Conservation (phyloP, 2,329 filamentous ascomycete genomes). For the Beauveria sp. region DNA sequence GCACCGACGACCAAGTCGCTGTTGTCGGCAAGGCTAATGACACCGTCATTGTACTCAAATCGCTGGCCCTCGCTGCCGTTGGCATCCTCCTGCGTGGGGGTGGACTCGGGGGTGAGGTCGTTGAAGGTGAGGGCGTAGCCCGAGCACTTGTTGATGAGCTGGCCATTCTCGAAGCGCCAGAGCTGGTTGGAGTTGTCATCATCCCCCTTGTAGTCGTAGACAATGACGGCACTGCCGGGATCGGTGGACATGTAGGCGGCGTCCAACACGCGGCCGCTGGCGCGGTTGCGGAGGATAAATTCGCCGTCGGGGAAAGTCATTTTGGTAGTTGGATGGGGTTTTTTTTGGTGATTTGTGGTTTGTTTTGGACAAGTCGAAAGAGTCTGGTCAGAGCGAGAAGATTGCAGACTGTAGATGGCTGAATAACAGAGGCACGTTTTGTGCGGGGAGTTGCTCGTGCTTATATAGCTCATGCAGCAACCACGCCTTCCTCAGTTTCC, state of each 20-base stretch:
- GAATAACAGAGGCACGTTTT: neutral
- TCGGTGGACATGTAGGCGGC: neutral
- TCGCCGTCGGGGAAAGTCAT: slow-evolving; percentile 2
- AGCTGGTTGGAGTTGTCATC: slow-evolving; percentile 4
- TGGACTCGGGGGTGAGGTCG: neutral
- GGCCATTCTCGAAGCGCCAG: neutral
- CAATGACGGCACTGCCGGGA: neutral
- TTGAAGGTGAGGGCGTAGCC: neutral
- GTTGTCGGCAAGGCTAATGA: neutral
- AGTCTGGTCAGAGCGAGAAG: neutral
- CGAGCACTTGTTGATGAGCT: neutral
- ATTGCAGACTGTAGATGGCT: neutral
- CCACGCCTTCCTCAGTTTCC: neutral
- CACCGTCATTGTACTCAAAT: neutral
- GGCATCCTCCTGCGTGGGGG: neutral
- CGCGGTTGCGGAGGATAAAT: slow-evolving; percentile 1
- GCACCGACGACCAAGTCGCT: neutral
- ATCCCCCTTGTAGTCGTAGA: neutral
- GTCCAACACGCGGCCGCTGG: neutral
- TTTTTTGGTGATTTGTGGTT: neutral
- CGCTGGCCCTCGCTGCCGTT: neutral
- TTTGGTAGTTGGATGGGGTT: neutral
- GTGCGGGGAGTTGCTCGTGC: neutral
- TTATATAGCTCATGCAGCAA: neutral
- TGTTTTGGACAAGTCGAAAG: too few relatives aligned